Percentiles rank a stretch among this genome's conserved stretches.
These are phyloP conservation scores for Mallotus repandus DNA, from an alignment of 441 rosid genomes.

Conservation along the genomic window DNA sequence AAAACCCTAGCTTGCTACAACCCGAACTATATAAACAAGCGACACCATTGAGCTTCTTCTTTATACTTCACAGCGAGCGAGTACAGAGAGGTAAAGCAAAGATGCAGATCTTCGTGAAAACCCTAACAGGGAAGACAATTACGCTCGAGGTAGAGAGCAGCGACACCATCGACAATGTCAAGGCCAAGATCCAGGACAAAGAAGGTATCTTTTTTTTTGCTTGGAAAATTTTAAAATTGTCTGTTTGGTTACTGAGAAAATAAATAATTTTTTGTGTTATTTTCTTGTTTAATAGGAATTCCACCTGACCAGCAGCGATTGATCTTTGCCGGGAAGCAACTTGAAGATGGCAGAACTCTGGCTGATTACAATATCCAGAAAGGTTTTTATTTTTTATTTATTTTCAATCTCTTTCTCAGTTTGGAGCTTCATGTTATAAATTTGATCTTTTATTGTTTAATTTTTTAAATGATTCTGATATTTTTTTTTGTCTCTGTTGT, in stretches of 20 bases:
- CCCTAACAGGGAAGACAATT: conserved; percentile 85
- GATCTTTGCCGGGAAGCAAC: conserved; percentile 80
- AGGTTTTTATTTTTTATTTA: conserved; percentile 27
- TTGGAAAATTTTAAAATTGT: not conserved
- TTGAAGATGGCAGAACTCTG: conserved; percentile 72
- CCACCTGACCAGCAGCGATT: conserved; percentile 78
- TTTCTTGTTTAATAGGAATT: conserved; percentile 33
- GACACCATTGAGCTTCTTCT: too few species aligned
- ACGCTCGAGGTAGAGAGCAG: conserved; percentile 85
- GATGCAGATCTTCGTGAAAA: conserved; percentile 96
- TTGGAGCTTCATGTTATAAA: too few species aligned
- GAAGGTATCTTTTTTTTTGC: conserved; percentile 41
- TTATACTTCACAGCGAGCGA: too few species aligned
- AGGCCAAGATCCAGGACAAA: conserved; percentile 91
- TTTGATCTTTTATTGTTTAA: too few species aligned
- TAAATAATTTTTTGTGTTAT: not conserved
- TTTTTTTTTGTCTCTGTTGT: too few species aligned
- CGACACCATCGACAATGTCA: conserved; percentile 92
- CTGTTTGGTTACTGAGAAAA: not conserved
- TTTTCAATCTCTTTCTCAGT: too few species aligned
- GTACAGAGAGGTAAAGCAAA: too few species aligned
- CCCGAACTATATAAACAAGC: too few species aligned
- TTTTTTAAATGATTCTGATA: not conserved
- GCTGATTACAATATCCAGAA: conserved; percentile 75
- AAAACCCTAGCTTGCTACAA: too few species aligned